Evolutionary conservation across 73 alveolate genomes (phyloP).

Genomic region (Uronychia binucleata): DNA sequence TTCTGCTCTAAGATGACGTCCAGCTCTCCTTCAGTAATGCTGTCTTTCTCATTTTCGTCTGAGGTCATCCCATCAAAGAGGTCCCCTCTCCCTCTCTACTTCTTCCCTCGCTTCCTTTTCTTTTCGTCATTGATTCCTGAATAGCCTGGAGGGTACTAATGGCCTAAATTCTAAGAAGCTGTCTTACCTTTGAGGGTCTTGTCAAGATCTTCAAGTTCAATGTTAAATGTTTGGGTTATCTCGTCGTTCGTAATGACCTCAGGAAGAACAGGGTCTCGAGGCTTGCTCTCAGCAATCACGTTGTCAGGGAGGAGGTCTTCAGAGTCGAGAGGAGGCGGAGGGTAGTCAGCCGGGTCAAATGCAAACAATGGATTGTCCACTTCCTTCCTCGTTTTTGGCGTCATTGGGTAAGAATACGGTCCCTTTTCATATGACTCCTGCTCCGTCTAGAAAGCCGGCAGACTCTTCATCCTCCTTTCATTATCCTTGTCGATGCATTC

Average conservation of each 20-base stretch:
- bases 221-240: neutral
- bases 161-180: too few species aligned
- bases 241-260: neutral
- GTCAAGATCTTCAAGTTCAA: neutral
- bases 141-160: neutral
- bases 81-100: slow-evolving; percentile 5
- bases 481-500: slow-evolving; percentile 6
- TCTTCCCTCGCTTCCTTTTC: slow-evolving; percentile 29
- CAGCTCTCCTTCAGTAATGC: slow-evolving; percentile 2
- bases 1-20: slow-evolving; percentile 3
- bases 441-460: slow-evolving; percentile 15
- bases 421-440: slow-evolving; percentile 8
- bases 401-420: slow-evolving; percentile 27
- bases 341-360: neutral
- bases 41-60: neutral
- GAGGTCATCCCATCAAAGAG: neutral
- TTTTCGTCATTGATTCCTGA: slow-evolving; percentile 36
- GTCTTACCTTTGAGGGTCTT: too few species aligned
- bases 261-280: neutral
- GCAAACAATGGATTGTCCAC: slow-evolving; percentile 48
- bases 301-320: neutral
- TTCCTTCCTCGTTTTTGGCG: slow-evolving; percentile 13
- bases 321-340: neutral
- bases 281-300: neutral
- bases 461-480: neutral